Evolutionary conservation across 768 basidiomycete genomes (phyloP), one percentile per base, ranked within the genome.

Genomic region (Kwoniella shandongensis): DNA sequence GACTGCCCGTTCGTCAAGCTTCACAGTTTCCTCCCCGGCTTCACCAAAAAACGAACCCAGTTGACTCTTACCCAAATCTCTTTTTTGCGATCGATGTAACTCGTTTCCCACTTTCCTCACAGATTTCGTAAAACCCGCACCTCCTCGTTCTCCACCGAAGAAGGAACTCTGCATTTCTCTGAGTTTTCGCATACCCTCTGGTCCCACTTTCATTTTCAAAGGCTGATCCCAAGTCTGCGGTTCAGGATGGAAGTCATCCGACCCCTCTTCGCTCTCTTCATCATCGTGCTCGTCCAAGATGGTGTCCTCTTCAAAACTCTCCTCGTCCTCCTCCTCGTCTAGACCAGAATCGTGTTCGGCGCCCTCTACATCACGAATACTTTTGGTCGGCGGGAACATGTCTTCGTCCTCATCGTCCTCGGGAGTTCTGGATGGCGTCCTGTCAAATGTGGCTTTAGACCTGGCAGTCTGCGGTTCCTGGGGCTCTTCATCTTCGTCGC

Each of bases 121-220:
- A 32, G 32, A 32, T 32, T 6, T 32, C 2, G 51, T 17, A 23
- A 23, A 46, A 49, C 23, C 41, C 10, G 54, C 44, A 32, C 52
- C 29, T 29, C 29, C 36, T 30, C 38, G 26, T 35, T 17, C 42
- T 23, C 27, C 20, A 40, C 61, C 55, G 53, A 76, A 76, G 45
- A 74, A 69, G 11, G 71, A 68, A 17, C 64, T 46, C 51, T 74
- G 75, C 75, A 76, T 76, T 25, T 73, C 69, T 44, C 63, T 60
- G 11, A 76, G 44, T 51, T 73, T 73, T 39, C 59, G 57, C 63
- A 67, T 60, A 22, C 70, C 71, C 44, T 67, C 71, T 8, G 51
- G 45, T 12, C 66, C 69, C 12, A 71, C 46, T 27, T 65, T 62
- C 4, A 51, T 35, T 55, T 66, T 61, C 25, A 66, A 49, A n/a